Evolutionary conservation across 2,329 filamentous ascomycete genomes (phyloP), one percentile per base, ranked within the genome.

Genomic region (Monosporascus sp.): DNA sequence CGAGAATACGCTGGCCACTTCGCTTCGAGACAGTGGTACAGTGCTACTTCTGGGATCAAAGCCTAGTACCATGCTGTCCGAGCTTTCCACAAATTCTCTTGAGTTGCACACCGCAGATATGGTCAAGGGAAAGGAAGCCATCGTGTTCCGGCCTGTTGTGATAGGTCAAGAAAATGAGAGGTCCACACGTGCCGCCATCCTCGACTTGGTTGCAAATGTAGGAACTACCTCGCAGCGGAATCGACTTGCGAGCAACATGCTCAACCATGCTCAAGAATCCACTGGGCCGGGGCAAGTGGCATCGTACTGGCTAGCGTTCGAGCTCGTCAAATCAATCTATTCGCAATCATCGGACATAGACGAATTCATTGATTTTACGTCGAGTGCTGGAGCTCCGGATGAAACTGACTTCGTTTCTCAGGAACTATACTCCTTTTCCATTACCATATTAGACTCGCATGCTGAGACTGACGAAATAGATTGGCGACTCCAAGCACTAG

Each of bases 231-330:
- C 85, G 5, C 76, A 81, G 47, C 80, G 84, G 54, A 71, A 85
- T 7, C 77, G 70, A 14, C 75, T 95, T 47, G 83, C 84, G 5
- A 76, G 76, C 18, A 81, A 83, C 22, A 80, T 96, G 69, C 72
- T 92, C 25, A 80, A 83, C 46, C 80, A 81, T 51, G 70, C 86
- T 5, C 80, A 82, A 50, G 76, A 81, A 31, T 79, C 81, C 3
- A 73, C 77, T 3, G 81, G 82, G 0, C 74, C 82, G 18, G 74
- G 76, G 37, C 81, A 85, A 57, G 69, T 93, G 25, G 83, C 90
- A 14, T 83, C 86, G 3, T 88, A 90, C 61, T 97, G 92, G 92
- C 74, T 96, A 3, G 81, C 88, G 0, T 82, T 92, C 52, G 83
- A 88, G 59, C 77, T 93, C 2, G 70, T 92, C 8, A 84, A 85